phyloP scores from a whole-genome alignment of 257 asterid genomes.

The Solanum chilense region DNA sequence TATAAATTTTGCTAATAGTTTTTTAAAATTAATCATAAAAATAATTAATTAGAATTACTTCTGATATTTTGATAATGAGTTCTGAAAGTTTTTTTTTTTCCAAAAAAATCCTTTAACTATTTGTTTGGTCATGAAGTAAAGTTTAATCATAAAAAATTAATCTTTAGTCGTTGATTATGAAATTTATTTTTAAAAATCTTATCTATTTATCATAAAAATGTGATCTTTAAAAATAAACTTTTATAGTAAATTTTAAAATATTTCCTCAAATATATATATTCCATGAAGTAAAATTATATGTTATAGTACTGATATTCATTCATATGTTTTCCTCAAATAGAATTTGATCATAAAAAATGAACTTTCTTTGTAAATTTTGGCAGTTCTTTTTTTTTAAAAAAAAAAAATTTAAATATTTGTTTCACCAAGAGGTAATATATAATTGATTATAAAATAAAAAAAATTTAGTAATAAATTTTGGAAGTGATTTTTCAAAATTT shows the following conservation, averaged over 20 bases:
- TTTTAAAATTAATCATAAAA: too few species aligned
- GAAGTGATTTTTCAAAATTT: background rate
- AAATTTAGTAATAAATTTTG: background rate
- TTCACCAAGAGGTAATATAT: background rate
- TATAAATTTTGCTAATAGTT: too few species aligned
- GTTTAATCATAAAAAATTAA: background rate
- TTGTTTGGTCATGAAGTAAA: background rate
- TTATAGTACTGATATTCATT: background rate
- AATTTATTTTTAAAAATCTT: too few species aligned
- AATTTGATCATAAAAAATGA: too few species aligned
- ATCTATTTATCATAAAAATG: too few species aligned
- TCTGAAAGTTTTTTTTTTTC: background rate
- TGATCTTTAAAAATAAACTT: background rate
- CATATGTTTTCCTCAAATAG: too few species aligned
- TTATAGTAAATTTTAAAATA: background rate
- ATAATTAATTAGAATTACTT: too few species aligned
- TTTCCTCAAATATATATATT: background rate
- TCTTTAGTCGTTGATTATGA: background rate
- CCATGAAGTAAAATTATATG: background rate
- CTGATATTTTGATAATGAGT: too few species aligned
- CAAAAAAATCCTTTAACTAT: background rate
- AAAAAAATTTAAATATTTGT: background rate
- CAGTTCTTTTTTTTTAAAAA: too few species aligned
- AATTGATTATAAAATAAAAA: too few species aligned
- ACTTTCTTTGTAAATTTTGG: too few species aligned